Evolutionary conservation across 2,329 filamentous ascomycete genomes (phyloP), one percentile per base, ranked within the genome.

Genomic region (Knufia fluminis): DNA sequence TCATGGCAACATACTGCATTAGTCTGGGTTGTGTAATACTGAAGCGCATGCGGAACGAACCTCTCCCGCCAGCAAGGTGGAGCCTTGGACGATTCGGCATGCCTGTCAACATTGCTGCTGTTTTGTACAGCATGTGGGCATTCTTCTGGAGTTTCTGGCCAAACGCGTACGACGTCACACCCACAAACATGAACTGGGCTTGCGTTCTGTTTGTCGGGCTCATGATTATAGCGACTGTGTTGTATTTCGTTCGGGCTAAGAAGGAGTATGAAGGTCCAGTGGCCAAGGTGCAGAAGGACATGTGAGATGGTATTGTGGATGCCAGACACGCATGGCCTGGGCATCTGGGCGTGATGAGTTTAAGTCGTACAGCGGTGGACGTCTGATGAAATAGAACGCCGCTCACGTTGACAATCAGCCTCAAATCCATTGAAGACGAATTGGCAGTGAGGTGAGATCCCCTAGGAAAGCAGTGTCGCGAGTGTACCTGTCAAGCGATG

Each of bases 71-170:
- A 2, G 61, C 63, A 1, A 66, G 70, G 22, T 73, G 67, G 66
- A 62, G 59, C 17, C 63, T 76, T 3, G 73, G 74, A 2, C 62
- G 60, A 17, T 67, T 59, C 40, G 52, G 52, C 16, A 19, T 55
- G 53, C 56, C 16, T 63, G 59, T 51, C 66, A 62, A 42, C 50
- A 69, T 48, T 67, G 68, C 57, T 17, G 63, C 56, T 2, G 32
- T 62, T 2, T 12, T 62, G 1, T 63, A 60, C 35, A 56, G 61
- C 14, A 53, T 54, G 45, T 66, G 70, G 22, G 65, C 71, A 1
- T 68, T 73, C 43, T 64, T 75, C 43, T 73, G 74, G 59, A 64
- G 65, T 17, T 73, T 74, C 53, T 76, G 73, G 60, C 74, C 75
- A 0, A 60, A 61, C 0, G 23, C 28, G 3, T 14, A 40, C 14